phyloP scores from a whole-genome alignment of 1,139 yeast genomes.

The Kodamaea alishanica region DNA sequence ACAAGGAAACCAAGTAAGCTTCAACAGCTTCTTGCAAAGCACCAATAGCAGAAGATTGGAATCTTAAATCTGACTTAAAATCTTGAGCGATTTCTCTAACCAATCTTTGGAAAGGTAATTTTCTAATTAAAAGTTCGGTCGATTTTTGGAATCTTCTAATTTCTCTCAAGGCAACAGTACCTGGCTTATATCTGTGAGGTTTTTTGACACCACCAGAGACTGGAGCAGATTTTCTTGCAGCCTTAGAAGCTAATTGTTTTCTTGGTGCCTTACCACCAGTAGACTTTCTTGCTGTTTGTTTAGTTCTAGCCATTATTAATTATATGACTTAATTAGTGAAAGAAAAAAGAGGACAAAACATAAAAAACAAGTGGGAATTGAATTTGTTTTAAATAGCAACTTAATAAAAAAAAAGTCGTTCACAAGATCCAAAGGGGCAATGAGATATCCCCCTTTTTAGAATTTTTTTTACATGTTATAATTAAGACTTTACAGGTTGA shows the following conservation, averaged over 20 bases:
- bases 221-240: constrained; percentile 53
- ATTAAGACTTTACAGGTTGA: no score
- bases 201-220: constrained; percentile 51
- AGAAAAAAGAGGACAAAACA: constrained; percentile 8
- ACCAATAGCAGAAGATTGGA: constrained; percentile 51
- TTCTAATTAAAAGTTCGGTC: constrained; percentile 50
- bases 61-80: constrained; percentile 50
- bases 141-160: constrained; percentile 53
- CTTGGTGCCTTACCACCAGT: constrained; percentile 56
- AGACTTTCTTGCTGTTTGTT: constrained; percentile 53
- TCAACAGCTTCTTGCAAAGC: constrained; percentile 54
- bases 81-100: constrained; percentile 51
- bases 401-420: no score
- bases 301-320: constrained; percentile 46
- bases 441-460: no score
- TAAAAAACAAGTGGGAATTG: constrained; percentile 8
- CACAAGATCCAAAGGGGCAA: no score
- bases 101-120: constrained; percentile 49
- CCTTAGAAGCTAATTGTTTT: constrained; percentile 52
- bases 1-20: constrained; percentile 50
- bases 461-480: no score
- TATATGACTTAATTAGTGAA: constrained; percentile 1
- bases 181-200: constrained; percentile 55
- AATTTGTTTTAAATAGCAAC: constrained; percentile 3
- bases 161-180: constrained; percentile 55